Base-by-base conservation (phyloP, 352 stramenopile species). In the Globisporangium emineosum region DNA sequence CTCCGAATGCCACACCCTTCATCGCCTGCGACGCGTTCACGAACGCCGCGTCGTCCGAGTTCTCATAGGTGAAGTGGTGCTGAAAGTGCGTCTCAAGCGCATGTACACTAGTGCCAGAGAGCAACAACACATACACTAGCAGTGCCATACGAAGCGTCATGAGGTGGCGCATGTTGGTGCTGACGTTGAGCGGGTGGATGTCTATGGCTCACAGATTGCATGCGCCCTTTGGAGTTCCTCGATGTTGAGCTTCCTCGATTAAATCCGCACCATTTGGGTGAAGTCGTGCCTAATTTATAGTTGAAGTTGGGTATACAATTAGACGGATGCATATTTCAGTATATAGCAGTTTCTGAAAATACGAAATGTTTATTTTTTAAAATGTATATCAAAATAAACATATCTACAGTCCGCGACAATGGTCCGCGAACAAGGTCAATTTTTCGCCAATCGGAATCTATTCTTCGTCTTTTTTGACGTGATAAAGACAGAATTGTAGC, bases 41-140 rank as follows among this genome's bases (percentile, higher is more conserved):
- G 57, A 63, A 63, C 57, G 43, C 9, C n/a, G 42, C 12, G 43
- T 43, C 57, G 21, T 45, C 27, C 6, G 49, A 25, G 60, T 25
- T 56, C 30, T 62, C 52, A 40, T 59, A 59, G n/a, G n/a, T 0
- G 61, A 67, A 67, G n/a, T 53, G 61, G 32, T 67, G 61, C 29
- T 62, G 23, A 53, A 67, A 67, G 10, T 33, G 40, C 15, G 42
- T 51, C 25, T 62, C 61, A 10, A 67, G 4, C n/a, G 40, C 61
- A 29, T 10, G 37, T 0, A n/a, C n/a, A n/a, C n/a, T n/a, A n/a
- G 52, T n/a, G 5, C n/a, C 8, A n/a, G 29, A 60, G 4, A 51
- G 27, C 42, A 66, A 21, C 29, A 66, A 2, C 8, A 13, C 23
- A 15, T 47, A 8, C 29, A 12, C 12, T 19, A 55, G 40, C 13